A percentile compares a stretch with the other conserved stretches of the same genome.
Evolutionary conservation across 805 yeast genomes (phyloP).

Genomic region (Metschnikowia drakensbergensis): DNA sequence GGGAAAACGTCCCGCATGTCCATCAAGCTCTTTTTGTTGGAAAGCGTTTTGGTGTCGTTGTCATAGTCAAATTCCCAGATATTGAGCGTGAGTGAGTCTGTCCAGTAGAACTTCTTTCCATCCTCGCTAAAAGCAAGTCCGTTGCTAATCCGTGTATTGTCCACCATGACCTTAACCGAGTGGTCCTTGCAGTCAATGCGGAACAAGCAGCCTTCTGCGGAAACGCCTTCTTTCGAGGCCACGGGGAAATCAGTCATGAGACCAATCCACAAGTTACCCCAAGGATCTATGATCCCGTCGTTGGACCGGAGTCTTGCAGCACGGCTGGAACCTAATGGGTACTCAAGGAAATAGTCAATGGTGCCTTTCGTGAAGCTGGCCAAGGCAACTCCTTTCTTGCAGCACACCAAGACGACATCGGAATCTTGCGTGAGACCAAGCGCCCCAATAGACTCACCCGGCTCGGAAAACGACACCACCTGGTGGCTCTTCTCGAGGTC

Average conservation of each 20-base stretch:
- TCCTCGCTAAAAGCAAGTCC: constrained; percentile 46
- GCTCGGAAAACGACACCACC: constrained; percentile 35
- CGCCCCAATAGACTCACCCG: constrained; percentile 57
- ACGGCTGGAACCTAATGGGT: constrained; percentile 27
- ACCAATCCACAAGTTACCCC: constrained; percentile 78
- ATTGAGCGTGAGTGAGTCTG: constrained; percentile 34
- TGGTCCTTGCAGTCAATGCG: constrained; percentile 32
- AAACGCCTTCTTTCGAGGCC: constrained; percentile 23
- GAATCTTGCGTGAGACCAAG: constrained; percentile 58
- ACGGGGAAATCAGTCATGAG: constrained; percentile 61
- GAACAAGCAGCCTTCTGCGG: constrained; percentile 50
- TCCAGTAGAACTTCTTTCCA: constrained; percentile 35
- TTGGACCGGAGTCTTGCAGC: constrained; percentile 48
- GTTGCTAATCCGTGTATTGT: constrained; percentile 54
- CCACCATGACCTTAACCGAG: constrained; percentile 28
- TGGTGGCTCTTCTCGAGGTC: constrained; percentile 28
- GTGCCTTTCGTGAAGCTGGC: constrained; percentile 42
- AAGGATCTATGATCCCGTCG: constrained; percentile 77
- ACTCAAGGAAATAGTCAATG: constrained; percentile 39
- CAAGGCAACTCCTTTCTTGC: constrained; percentile 59
- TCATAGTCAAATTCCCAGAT: constrained; percentile 40
- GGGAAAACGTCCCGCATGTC: constrained; percentile 18
- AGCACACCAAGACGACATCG: constrained; percentile 55
- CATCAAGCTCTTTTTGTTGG: constrained; percentile 26
- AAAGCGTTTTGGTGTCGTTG: constrained; percentile 23